Evolutionary conservation across 176 grass and related monocot genomes (phyloP).

Genomic region (Zoysia japonica): DNA sequence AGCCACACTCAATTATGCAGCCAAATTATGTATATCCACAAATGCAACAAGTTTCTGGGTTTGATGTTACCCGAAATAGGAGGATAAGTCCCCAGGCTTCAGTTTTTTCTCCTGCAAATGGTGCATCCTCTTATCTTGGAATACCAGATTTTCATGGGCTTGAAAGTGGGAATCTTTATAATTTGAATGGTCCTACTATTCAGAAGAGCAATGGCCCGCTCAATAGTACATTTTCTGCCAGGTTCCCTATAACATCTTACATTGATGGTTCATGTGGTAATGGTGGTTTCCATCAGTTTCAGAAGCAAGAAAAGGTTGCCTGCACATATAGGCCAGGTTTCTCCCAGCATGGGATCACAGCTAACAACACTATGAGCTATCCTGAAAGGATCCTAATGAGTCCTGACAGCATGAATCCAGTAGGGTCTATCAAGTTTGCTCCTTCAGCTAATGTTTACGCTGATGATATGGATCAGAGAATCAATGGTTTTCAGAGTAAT

Average conservation of each 20-base stretch:
- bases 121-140: slow-evolving; percentile 30
- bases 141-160: slow-evolving; percentile 27
- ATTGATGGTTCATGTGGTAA: slow-evolving; percentile 40
- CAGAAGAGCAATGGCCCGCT: slow-evolving; percentile 31
- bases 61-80: slow-evolving; percentile 35
- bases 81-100: slow-evolving; percentile 37
- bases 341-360: slow-evolving; percentile 14
- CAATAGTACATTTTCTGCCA: slow-evolving; percentile 30
- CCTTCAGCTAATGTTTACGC: slow-evolving; percentile 26
- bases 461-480: slow-evolving; percentile 28
- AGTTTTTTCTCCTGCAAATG: background rate
- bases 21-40: slow-evolving; percentile 44
- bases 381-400: slow-evolving; percentile 37
- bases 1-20: slow-evolving; percentile 34
- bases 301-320: slow-evolving; percentile 32
- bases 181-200: slow-evolving; percentile 23
- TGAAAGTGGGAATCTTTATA: slow-evolving; percentile 24
- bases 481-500: slow-evolving; percentile 29
- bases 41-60: slow-evolving; percentile 39
- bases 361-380: slow-evolving; percentile 23
- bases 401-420: slow-evolving; percentile 35
- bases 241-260: slow-evolving; percentile 34
- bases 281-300: slow-evolving; percentile 23
- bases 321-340: slow-evolving; percentile 24
- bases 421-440: slow-evolving; percentile 25